Base-by-base conservation (phyloP, 192 early-diverging fungal genomes). In the Tieghemiomyces parasiticus region DNA sequence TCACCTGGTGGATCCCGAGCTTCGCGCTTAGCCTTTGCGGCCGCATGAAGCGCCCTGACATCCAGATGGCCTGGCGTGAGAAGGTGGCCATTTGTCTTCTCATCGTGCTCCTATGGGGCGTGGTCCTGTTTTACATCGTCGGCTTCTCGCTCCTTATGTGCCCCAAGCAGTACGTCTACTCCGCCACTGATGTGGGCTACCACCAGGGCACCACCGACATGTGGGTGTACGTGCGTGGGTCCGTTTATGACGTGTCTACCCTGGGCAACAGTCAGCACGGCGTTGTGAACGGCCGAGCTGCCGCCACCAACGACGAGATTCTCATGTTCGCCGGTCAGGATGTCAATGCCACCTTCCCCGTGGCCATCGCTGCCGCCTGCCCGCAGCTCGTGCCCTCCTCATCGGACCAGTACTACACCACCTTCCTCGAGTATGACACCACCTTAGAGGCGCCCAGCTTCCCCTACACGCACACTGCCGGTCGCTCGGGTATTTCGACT, bases 61-160 rank as follows among this genome's bases (percentile, higher is more conserved):
- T 96, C 35, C 88, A 80, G 50, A 92, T 93, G 90, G 93, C 93
- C 14, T 96, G 90, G 91, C 75, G 93, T 49, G 93, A 96, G 71
- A 96, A 96, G 68, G 76, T 88, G 0, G 74, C 83, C 1, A 74
- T 97, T 22, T 91, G 89, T 67, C 63, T 90, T 46, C 66, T 95
- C 62, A 93, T 97, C 54, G 77, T 86, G 55, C 63, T 88, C 10
- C 70, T 90, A 62, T 92, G 88, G 42, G 81, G 66, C 2, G 58
- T 76, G 20, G 79, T 91, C 24, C 76, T 93, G 25, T 97, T 97
- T 70, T 85, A 91, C 65, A 90, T 97, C 62, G 77, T 90, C 46
- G 89, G 84, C 0, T 76, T 97, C 25, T 86, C 88, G 20, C 71
- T 79, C 54, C 35, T 93, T 2, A 83, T 96, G 65, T 96, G 93